Conservation (phyloP, 2,329 filamentous ascomycete species). For the Pseudomassariella vexata region DNA sequence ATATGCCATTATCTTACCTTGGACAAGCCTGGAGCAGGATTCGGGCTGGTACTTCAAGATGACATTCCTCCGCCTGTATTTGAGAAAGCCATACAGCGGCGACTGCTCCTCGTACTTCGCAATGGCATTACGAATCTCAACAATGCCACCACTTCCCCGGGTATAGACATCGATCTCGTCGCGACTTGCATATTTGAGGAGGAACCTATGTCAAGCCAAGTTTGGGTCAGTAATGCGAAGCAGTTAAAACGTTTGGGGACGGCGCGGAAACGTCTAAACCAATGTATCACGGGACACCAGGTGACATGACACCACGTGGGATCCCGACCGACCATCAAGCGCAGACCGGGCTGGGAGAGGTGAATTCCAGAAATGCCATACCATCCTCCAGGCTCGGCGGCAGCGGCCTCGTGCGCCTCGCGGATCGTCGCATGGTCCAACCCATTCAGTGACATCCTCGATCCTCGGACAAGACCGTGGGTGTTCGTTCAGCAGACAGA, state of each 20-base stretch:
- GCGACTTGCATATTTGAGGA: constrained; percentile 83
- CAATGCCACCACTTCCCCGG: constrained; percentile 73
- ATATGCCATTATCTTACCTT: constrained; percentile 58
- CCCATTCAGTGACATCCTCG: constrained; percentile 87
- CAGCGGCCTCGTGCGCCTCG: constrained; percentile 77
- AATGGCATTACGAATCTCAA: constrained; percentile 75
- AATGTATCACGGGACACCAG: too few relatives aligned
- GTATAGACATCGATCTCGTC: constrained; percentile 79
- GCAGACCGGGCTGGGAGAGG: too few relatives aligned
- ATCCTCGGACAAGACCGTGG: constrained; percentile 1
- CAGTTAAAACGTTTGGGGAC: constrained; percentile 3
- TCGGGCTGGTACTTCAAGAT: constrained; percentile 90
- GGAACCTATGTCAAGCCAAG: constrained; percentile 60
- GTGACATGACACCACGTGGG: too few relatives aligned
- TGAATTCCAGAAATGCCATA: too few relatives aligned
- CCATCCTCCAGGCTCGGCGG: constrained; percentile 89
- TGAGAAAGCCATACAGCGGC: constrained; percentile 85
- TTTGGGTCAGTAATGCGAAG: constrained; percentile 13
- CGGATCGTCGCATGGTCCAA: constrained; percentile 75
- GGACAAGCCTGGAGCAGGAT: constrained; percentile 80
- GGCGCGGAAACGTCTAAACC: constrained; percentile 5
- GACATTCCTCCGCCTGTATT: constrained; percentile 84
- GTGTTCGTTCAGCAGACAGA: too few relatives aligned
- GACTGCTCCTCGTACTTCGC: constrained; percentile 75
- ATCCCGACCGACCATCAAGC: too few relatives aligned